Base-by-base conservation (phyloP, 495 filamentous ascomycete species). In the Opeltia flavorubescens region DNA sequence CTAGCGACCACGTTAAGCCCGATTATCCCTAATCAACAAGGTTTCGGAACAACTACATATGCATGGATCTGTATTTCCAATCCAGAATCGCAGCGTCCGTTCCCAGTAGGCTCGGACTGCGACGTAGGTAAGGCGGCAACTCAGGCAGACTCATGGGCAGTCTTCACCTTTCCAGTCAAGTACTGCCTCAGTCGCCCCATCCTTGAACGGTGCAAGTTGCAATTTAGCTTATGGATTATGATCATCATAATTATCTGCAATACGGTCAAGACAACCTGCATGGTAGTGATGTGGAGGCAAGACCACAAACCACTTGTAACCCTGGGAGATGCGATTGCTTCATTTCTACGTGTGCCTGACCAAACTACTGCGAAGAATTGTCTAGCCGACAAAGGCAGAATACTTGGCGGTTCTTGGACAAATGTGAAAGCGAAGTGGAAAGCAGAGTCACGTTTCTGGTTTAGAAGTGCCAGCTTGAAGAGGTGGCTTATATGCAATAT, bases 271-370 rank as follows among this genome's bases (percentile, higher is more conserved):
- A 52, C 57, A 1, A 12, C 58, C 5, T 60, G 59, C 12, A 69
- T 71, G 59, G 49, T 58, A 12, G 30, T 62, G 27, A 59, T 61
- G 0, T 55, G 46, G 40, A 39, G 49, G 40, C 25, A 41, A 18
- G 58, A 51, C 33, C 47, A 63, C 11, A 50, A 61, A 4, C 62
- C 65, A 0, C 52, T 78, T 1, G 55, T 72, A 1, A 76, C 68
- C 0, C 35, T 74, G 1, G 76, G 76, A 5, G 73, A 80, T 56
- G 69, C 70, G 6, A 54, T 78, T 8, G 51, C 57, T 4, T 68
- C 63, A 0, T 76, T 75, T 47, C 53, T 80, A 5, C 50, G 59
- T 1, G 50, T 33, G 0, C 66, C 66, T 0, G 72, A 75, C 43
- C 30, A 25, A 3, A 57, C 52, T 1, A 74, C 67, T 4, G 38